Conservation (phyloP, 805 yeast genomes). For the Candida vaughaniae region DNA sequence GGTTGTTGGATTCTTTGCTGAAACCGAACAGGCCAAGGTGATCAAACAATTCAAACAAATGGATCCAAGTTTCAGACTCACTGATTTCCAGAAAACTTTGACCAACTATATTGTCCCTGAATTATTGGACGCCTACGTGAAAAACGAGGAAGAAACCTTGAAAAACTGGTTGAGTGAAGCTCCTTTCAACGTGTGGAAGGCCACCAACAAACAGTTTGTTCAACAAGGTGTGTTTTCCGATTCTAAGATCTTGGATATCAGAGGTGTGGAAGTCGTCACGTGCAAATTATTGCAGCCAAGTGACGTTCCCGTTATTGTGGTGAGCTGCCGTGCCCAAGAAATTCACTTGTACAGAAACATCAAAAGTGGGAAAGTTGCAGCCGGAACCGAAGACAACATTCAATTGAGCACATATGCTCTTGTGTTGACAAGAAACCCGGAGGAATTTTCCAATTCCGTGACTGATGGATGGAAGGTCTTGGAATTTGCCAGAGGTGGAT, state of each 20-base stretch:
- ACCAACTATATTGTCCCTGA: slow-evolving; percentile 95
- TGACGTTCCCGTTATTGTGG: slow-evolving; percentile 88
- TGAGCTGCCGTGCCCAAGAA: slow-evolving; percentile 96
- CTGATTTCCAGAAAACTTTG: slow-evolving; percentile 74
- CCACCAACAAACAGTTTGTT: slow-evolving; percentile 86
- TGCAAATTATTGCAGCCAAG: slow-evolving; percentile 88
- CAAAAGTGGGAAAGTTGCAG: slow-evolving; percentile 91
- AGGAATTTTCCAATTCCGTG: slow-evolving; percentile 81
- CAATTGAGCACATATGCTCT: slow-evolving; percentile 92
- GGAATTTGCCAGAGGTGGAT: slow-evolving; percentile 92
- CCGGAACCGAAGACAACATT: slow-evolving; percentile 93
- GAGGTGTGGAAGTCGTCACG: slow-evolving; percentile 90
- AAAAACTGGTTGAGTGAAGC: slow-evolving; percentile 96
- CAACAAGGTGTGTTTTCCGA: slow-evolving; percentile 92
- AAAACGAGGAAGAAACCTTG: slow-evolving; percentile 80
- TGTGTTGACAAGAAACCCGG: slow-evolving; percentile 92
- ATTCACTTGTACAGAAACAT: slow-evolving; percentile 83
- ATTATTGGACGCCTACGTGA: slow-evolving; percentile 89
- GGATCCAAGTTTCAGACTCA: slow-evolving; percentile 85
- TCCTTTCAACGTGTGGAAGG: slow-evolving; percentile 91
- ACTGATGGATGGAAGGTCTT: slow-evolving; percentile 97
- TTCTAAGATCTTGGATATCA: slow-evolving; percentile 85
- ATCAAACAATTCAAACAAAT: slow-evolving; percentile 77
- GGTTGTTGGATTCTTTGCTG: slow-evolving; percentile 86
- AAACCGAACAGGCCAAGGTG: slow-evolving; percentile 95